phyloP scores from a whole-genome alignment of 2,329 filamentous ascomycete species.

The Neofusicoccum parvum region DNA sequence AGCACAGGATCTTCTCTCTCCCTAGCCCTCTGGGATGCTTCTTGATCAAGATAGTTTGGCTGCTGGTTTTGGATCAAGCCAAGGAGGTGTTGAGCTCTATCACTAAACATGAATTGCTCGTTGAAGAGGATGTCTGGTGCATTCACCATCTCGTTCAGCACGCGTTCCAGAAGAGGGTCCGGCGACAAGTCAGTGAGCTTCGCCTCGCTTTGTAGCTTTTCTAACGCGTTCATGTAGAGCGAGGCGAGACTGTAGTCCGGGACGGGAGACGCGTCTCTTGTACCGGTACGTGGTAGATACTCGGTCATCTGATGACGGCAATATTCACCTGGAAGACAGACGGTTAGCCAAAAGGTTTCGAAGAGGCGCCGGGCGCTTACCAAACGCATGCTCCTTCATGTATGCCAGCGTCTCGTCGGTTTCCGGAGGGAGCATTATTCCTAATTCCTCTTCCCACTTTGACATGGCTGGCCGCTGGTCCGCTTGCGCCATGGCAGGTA shows the following conservation, averaged over 20 bases:
- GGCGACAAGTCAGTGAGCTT: neutral
- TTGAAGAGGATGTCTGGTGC: conserved; percentile 4
- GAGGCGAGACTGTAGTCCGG: conserved; percentile 5
- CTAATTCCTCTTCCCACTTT: neutral
- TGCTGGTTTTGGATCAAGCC: neutral
- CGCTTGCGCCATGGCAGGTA: conserved; percentile 24
- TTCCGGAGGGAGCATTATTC: neutral
- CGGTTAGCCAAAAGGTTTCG: neutral
- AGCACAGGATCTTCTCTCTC: neutral
- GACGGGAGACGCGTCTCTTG: neutral
- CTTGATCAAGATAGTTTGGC: neutral
- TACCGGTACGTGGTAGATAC: neutral
- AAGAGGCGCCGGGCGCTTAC: neutral
- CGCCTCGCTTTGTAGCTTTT: neutral
- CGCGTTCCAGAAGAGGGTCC: conserved; percentile 3
- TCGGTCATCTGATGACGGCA: conserved; percentile 8
- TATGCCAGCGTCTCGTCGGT: neutral
- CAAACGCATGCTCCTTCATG: conserved; percentile 15
- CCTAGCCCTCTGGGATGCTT: neutral
- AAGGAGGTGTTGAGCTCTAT: neutral
- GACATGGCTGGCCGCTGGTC: neutral
- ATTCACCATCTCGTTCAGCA: neutral
- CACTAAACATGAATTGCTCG: conserved; percentile 7
- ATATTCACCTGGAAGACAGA: neutral
- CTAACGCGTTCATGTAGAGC: conserved; percentile 4